Evolutionary conservation across 805 yeast genomes (phyloP).

Genomic region (Candida xyloterini): DNA sequence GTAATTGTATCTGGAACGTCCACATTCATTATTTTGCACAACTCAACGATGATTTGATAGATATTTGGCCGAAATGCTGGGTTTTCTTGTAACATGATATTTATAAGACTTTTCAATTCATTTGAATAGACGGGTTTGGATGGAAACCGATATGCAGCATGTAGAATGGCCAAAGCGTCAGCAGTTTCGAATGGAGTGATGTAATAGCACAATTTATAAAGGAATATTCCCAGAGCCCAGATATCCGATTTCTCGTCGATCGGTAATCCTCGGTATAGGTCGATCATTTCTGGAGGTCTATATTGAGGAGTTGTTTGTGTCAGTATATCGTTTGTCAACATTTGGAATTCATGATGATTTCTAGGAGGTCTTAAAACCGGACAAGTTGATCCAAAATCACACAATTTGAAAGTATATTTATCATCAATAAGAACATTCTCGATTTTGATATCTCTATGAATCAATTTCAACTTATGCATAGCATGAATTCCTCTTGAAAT

Average conservation of each 20-base stretch:
- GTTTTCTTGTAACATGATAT: constrained; percentile 77
- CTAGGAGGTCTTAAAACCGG: constrained; percentile 71
- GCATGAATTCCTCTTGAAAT: constrained; percentile 73
- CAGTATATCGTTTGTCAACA: constrained; percentile 79
- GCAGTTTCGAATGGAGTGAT: constrained; percentile 94
- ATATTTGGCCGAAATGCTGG: constrained; percentile 84
- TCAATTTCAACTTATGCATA: constrained; percentile 78
- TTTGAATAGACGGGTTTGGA: constrained; percentile 65
- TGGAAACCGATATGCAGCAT: constrained; percentile 79
- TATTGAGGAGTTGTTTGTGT: constrained; percentile 95
- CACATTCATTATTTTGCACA: constrained; percentile 58
- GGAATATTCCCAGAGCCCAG: constrained; percentile 94
- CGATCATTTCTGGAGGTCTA: constrained; percentile 95
- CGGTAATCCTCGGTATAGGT: constrained; percentile 75
- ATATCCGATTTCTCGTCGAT: constrained; percentile 91
- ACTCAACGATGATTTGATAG: constrained; percentile 67
- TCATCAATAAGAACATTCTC: constrained; percentile 86
- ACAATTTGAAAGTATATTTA: constrained; percentile 67
- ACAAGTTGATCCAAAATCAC: constrained; percentile 92
- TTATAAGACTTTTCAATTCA: constrained; percentile 69
- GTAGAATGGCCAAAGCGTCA: constrained; percentile 80
- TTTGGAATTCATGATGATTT: constrained; percentile 67
- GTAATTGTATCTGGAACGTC: constrained; percentile 36
- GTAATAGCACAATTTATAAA: constrained; percentile 87
- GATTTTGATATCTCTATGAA: constrained; percentile 91